Evolutionary conservation across 169 alveolate species (phyloP), one percentile per base, ranked within the genome.

Genomic region (Plasmodium cynomolgi): DNA sequence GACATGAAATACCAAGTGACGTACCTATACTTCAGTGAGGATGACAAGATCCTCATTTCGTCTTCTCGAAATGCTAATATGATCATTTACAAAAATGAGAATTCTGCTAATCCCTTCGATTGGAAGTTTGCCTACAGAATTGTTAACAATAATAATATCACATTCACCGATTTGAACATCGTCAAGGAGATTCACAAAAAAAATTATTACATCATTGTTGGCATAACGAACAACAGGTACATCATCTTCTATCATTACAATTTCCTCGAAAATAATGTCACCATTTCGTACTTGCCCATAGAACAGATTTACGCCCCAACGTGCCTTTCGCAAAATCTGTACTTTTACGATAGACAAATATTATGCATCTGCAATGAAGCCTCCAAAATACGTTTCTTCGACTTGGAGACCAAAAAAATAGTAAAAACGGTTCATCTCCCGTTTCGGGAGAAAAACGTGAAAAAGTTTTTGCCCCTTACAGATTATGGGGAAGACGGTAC

Each of bases 101-200:
- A 71, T 23, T 62, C 72, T 62, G 50, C 47, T 17, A 62, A 41
- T 47, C 68, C 20, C 68, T 58, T 26, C 15, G 83, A 81, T 1
- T 90, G 94, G 94, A 90, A 90, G 34, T 90, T 50, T 81, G 72
- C 91, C 41, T 81, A 90, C 54, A 90, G 83, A 90, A 81, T 90
- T 90, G 73, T 80, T 62, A 90, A 80, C 74, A 81, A 41, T 62
- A 90, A 90, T 62, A 50, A 86, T 77, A 68, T 80, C 33, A 62
- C 41, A 68, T 29, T 90, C 29, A 79, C 71, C 33, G 94, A 90
- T 81, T 81, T 90, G 71, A 62, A 79, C 44, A 56, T 90, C 20
- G 91, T 90, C 0, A 86, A 41, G 17, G 26, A 86, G 9, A 34
- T 56, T 33, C 37, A 62, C 37, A 90, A 62, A 31, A n/a, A 90